Base-by-base conservation (phyloP, 495 filamentous ascomycete genomes). In the Talaromyces wortmannii region DNA sequence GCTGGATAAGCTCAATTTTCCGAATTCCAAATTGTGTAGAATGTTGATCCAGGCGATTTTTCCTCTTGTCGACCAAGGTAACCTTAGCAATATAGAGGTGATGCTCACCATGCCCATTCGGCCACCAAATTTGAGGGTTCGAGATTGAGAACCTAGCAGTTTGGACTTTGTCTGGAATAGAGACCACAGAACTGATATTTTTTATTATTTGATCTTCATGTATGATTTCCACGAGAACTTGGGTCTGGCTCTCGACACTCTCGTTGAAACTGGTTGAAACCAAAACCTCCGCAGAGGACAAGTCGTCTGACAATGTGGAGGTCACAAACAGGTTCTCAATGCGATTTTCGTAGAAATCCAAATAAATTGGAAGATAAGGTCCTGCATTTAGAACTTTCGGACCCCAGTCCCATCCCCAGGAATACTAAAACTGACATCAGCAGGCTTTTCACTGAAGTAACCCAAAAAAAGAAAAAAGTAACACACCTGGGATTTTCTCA, bases 331-430 rank as follows among this genome's bases (percentile, higher is more conserved):
- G 61, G 60, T 86, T 83, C 7, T 74, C 52, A 6, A 90, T 73
- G 4, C 81, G 73, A 1, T 76, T 72, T n/a, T 71, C 69, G 63
- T 84, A 90, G 31, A 81, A 65, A 52, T 91, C 83, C n/a, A 91
- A 75, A 48, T 67, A 73, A 52, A 90, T 79, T 7, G 86, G 83
- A 47, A 82, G 72, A 86, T 86, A 90, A 0, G 87, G 87, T 6
- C 88, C 88, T 55, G 83, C 86, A 15, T 85, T 86, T 45, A 89
- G 67, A 40, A 91, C 66, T 0, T 77, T 72, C 46, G 87, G 88
- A 43, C 88, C 88, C 88, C 86, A 91, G 59, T 91, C 88, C 88
- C 88, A 91, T 16, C 88, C 88, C 83, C 88, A 53, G 48, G 7
- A 52, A 47, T 2, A 65, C 45, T 29, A 64, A 30, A 23, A 11